Percentiles rank a stretch among this genome's conserved stretches.
Evolutionary conservation across 2,329 filamentous ascomycete genomes (phyloP).

Genomic region (Simplicillium sp.): DNA sequence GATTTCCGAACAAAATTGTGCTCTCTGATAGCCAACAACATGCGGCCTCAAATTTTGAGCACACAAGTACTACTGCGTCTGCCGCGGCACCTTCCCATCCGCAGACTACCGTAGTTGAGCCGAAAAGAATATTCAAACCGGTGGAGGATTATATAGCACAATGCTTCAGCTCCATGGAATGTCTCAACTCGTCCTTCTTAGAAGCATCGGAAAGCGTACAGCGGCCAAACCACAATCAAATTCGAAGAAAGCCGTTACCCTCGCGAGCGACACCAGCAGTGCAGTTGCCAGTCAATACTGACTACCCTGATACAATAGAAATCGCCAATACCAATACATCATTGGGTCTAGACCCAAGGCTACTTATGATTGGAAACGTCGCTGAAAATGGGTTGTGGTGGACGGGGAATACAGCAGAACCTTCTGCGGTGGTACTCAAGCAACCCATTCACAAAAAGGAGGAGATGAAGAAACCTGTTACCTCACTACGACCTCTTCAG

Average conservation of each 20-base stretch:
- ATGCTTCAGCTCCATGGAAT: conserved; percentile 60
- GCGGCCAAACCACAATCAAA: conserved; percentile 4
- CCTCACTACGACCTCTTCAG: conserved; percentile 19
- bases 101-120: conserved; percentile 17
- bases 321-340: conserved; percentile 8
- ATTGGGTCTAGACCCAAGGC: conserved; percentile 63
- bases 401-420: conserved; percentile 49
- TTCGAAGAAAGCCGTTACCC: conserved; percentile 17
- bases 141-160: conserved; percentile 69
- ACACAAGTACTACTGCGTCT: too few relatives aligned
- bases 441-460: background rate
- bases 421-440: conserved; percentile 1
- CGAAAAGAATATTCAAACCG: conserved; percentile 59
- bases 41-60: too few relatives aligned
- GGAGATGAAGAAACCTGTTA: conserved; percentile 1
- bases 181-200: conserved; percentile 67
- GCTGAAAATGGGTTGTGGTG: conserved; percentile 80
- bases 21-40: too few relatives aligned
- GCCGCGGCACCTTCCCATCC: too few relatives aligned
- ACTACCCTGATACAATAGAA: background rate
- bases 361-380: conserved; percentile 63
- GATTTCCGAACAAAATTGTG: too few relatives aligned
- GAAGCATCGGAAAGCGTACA: conserved; percentile 15
- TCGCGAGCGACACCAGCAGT: too few relatives aligned
- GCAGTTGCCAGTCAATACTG: too few relatives aligned